phyloP scores from a whole-genome alignment of 306 rosid species.

The Albizia julibrissin region DNA sequence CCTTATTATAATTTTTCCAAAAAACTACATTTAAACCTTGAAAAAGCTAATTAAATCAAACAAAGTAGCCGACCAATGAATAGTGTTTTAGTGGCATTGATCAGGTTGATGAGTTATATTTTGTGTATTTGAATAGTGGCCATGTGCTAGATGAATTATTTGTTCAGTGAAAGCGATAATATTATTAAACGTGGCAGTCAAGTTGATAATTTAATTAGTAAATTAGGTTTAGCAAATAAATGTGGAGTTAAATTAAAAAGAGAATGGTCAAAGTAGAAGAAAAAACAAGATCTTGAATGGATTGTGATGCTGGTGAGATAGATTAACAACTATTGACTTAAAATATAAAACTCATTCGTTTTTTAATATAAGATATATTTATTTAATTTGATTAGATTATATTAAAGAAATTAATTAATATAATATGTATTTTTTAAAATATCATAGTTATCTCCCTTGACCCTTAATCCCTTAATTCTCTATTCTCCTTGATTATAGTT shows the following conservation, averaged over 20 bases:
- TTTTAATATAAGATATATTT: background rate
- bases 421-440: too few species aligned
- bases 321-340: background rate
- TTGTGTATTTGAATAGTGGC: background rate
- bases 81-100: background rate
- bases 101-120: background rate
- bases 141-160: background rate
- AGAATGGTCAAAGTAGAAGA: background rate
- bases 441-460: too few species aligned
- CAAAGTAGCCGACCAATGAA: background rate
- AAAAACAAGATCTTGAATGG: background rate
- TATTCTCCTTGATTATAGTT: too few species aligned
- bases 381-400: too few species aligned
- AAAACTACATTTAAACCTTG: background rate
- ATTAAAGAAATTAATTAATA: too few species aligned
- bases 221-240: background rate
- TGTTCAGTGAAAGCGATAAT: background rate
- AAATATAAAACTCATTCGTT: too few species aligned
- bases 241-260: background rate
- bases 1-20: too few species aligned
- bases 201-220: background rate
- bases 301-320: background rate
- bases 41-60: background rate
- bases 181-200: background rate
- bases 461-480: accelerated